Base-by-base conservation (phyloP, 2,329 filamentous ascomycete species). In the Nothomitra cinnamomea region DNA sequence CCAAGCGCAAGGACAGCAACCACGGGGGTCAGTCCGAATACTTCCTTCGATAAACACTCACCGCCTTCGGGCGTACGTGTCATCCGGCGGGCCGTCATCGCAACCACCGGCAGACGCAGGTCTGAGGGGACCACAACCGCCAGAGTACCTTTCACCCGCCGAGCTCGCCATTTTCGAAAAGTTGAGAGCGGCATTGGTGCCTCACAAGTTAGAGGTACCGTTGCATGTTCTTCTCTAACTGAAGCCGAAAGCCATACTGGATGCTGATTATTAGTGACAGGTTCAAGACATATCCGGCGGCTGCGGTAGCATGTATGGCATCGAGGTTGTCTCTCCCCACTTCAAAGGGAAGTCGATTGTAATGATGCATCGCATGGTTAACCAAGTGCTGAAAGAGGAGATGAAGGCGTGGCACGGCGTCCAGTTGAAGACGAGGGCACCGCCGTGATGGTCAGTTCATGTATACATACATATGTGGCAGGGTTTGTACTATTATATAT, bases 251-350 rank as follows among this genome's bases (percentile, higher is more conserved):
- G n/a, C n/a, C n/a, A n/a, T n/a, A n/a, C n/a, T n/a, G n/a, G n/a
- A n/a, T n/a, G n/a, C n/a, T n/a, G n/a, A n/a, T n/a, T n/a, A n/a
- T n/a, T n/a, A n/a, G n/a, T n/a, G n/a, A n/a, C 66, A 80, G 66
- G 84, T 92, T 8, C 82, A 83, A 65, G 86, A 94, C 68, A 79
- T 92, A 52, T 87, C 82, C 22, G 86, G 87, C 55, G 86, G 86
- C 28, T 94, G 86, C 68, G 86, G 86, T 8, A 85, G 81, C 63
- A 92, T 92, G 87, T 92, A 92, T 69, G 83, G 80, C 54, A 83
- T 94, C 59, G 82, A 89, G 61, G 80, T 92, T 58, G 76, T 80
- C 49, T 85, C 83, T 6, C 73, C 79, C 48, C 75, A 73, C 61
- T 94, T 94, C 67, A 73, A 74, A 53, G 87, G 85, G 48, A 66